These are phyloP conservation scores for Eleusine indica DNA, from an alignment of 176 grass and related monocot species.

Conservation along the genomic window DNA sequence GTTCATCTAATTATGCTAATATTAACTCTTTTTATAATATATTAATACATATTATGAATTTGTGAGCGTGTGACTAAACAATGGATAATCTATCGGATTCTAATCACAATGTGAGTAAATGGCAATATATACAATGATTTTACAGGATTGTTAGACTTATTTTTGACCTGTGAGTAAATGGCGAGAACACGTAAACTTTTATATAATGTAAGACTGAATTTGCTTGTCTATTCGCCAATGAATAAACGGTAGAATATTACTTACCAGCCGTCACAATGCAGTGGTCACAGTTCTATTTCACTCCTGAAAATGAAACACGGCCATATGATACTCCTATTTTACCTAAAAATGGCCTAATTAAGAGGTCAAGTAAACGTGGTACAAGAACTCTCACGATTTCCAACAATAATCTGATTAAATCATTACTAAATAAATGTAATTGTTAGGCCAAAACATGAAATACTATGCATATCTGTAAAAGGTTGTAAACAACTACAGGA, in stretches of 20 bases:
- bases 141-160: neutral
- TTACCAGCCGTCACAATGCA: neutral
- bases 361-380: neutral
- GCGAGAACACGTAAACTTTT: neutral
- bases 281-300: neutral
- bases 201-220: neutral
- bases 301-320: neutral
- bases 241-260: neutral
- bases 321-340: neutral
- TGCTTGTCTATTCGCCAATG: neutral
- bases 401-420: neutral
- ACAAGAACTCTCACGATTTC: neutral
- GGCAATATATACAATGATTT: neutral
- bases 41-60: neutral
- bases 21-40: neutral
- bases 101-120: neutral
- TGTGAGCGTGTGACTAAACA: neutral
- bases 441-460: too few species aligned
- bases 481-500: too few species aligned
- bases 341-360: neutral
- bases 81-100: too few species aligned
- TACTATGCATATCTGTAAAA: too few species aligned
- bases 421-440: neutral
- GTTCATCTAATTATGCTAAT: neutral
- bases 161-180: neutral